Percentiles rank a stretch among this genome's conserved stretches.
These are phyloP conservation scores for Myriosclerotinia duriaeana DNA, from an alignment of 2,329 filamentous ascomycete species.

Conservation along the genomic window DNA sequence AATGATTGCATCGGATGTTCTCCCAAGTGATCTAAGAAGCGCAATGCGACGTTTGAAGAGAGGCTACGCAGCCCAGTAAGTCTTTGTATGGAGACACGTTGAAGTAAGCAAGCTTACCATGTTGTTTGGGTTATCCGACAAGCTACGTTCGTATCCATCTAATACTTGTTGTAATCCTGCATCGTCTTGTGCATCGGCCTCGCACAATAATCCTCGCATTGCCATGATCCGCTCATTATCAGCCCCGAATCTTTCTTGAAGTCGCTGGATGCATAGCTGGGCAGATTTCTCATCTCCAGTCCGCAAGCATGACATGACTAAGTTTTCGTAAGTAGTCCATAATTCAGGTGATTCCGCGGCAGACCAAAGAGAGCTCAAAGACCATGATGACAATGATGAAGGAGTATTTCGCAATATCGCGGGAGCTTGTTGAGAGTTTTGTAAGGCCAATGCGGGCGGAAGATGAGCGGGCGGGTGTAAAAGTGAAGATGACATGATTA, in stretches of 20 bases:
- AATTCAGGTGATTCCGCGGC: slow-evolving; percentile 71
- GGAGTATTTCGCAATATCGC: slow-evolving; percentile 54
- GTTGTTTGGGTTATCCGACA: slow-evolving; percentile 74
- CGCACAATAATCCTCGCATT: slow-evolving; percentile 77
- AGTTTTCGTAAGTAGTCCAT: slow-evolving; percentile 84
- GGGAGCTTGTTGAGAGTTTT: slow-evolving; percentile 62
- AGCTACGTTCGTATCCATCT: slow-evolving; percentile 72
- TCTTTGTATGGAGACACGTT: slow-evolving; percentile 13
- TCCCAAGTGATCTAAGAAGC: slow-evolving; percentile 72
- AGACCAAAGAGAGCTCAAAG: slow-evolving; percentile 54
- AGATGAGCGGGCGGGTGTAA: slow-evolving; percentile 58
- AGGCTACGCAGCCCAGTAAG: slow-evolving; percentile 55
- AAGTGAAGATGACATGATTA: slow-evolving; percentile 52
- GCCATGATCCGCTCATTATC: slow-evolving; percentile 85
- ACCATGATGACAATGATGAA: slow-evolving; percentile 55
- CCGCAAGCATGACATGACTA: slow-evolving; percentile 79
- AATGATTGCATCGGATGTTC: slow-evolving; percentile 68
- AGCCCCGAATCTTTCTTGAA: slow-evolving; percentile 77
- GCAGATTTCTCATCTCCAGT: slow-evolving; percentile 81
- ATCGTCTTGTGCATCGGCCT: slow-evolving; percentile 71
- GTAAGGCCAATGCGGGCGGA: slow-evolving; percentile 54
- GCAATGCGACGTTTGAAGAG: slow-evolving; percentile 83
- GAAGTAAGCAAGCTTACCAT: slow-evolving; percentile 60
- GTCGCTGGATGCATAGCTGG: slow-evolving; percentile 68
- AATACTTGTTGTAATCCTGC: slow-evolving; percentile 68